These are phyloP conservation scores for Blepharisma stoltei DNA, from an alignment of 73 alveolate genomes.

Conservation along the genomic window DNA sequence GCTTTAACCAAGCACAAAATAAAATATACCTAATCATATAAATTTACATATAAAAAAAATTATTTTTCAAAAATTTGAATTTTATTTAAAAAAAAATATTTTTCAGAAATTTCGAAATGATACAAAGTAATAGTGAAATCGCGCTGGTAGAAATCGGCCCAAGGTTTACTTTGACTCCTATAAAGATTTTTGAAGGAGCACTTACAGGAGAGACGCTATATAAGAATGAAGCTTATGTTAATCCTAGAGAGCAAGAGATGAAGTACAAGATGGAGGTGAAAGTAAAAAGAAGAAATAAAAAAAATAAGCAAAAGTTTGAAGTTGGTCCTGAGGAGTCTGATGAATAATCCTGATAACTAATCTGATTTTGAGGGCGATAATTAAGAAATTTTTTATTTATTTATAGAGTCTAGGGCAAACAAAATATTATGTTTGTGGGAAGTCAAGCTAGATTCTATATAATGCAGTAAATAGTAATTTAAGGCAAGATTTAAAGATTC, in stretches of 20 bases:
- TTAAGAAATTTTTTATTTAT: too few relatives aligned
- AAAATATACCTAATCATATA: too few relatives aligned
- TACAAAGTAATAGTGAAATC: constrained; percentile 64
- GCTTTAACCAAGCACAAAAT: constrained; percentile 55
- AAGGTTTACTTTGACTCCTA: constrained; percentile 84
- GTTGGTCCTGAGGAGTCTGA: too few relatives aligned
- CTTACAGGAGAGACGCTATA: constrained; percentile 89
- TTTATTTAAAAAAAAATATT: constrained; percentile 78
- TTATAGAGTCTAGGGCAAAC: too few relatives aligned
- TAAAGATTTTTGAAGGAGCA: constrained; percentile 82
- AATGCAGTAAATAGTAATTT: too few relatives aligned
- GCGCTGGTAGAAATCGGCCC: constrained; percentile 96
- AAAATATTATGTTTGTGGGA: too few relatives aligned
- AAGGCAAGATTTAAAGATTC: too few relatives aligned
- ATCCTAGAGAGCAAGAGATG: constrained; percentile 67
- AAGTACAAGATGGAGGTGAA: constrained; percentile 33
- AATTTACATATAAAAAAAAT: too few relatives aligned
- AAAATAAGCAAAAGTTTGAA: background rate
- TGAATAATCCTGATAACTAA: too few relatives aligned
- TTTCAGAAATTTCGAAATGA: constrained; percentile 91
- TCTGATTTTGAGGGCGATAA: too few relatives aligned
- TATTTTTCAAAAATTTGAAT: too few relatives aligned
- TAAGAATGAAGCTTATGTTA: constrained; percentile 79
- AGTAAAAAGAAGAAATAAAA: constrained; percentile 21
- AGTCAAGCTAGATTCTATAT: too few relatives aligned